Evolutionary conservation across 1,284 basidiomycete species (phyloP), one percentile per base, ranked within the genome.

Genomic region (Schizophyllum amplum): DNA sequence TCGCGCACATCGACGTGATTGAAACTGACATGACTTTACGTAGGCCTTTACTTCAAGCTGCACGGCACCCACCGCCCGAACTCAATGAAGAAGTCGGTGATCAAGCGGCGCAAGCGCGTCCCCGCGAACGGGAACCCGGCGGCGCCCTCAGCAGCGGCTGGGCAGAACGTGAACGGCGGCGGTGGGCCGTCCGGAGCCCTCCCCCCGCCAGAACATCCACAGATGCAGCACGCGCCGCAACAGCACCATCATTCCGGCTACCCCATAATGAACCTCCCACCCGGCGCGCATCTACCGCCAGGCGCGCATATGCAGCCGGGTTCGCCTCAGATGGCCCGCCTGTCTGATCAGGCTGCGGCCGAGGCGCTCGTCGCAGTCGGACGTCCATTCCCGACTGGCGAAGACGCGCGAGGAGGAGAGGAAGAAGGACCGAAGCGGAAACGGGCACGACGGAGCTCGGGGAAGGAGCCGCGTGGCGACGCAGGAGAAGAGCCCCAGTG

Each of bases 11-110:
- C 27, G 15, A 22, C 42, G 21, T 27, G 20, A 55, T 13, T 51
- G 20, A 27, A 20, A 33, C 48, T 55, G 24, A 56, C 60, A 53
- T 53, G 56, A 56, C 48, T 49, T 55, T 54, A 57, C 62, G 22
- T 69, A 96, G 93, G 94, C 59, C 82, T 99, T 4, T 99, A 98
- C 75, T 95, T 94, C 79, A 99, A 99, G 74, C 81, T 99, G 11
- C 96, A 99, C 76, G 94, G 94, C 57, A 94, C 92, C 0, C 94
- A 98, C 66, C 86, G 96, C 49, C 96, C 96, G 27, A 96, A 96
- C 61, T 93, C 93, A 58, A 95, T 99, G 94, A 98, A 97, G 75
- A 98, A 98, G 79, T 91, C 92, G 2, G 94, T 98, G 65, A 99
- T 99, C 79, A 99, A 99, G 77, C 85, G 96, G 42, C 81, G 96